Percentiles rank a stretch among this genome's conserved stretches.
These are phyloP conservation scores for Echinosophora koreensis DNA, from an alignment of 306 rosid genomes.

Conservation along the genomic window DNA sequence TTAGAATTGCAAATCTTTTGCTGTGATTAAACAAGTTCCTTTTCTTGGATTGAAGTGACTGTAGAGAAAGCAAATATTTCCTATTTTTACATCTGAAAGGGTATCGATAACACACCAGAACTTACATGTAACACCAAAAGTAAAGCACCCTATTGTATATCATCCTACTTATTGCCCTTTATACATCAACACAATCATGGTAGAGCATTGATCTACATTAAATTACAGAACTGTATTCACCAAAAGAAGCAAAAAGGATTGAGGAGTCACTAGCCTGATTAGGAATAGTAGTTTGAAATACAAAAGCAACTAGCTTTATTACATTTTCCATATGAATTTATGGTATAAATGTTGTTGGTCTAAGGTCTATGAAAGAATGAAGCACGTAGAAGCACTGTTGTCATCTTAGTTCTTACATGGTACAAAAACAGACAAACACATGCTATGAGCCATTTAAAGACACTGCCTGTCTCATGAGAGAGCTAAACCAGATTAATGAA, in stretches of 20 bases:
- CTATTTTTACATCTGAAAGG: too few species aligned
- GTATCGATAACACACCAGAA: not conserved
- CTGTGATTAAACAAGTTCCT: not conserved
- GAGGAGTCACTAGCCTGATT: not conserved
- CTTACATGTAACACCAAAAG: not conserved
- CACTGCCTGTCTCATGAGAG: not conserved
- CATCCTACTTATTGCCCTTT: not conserved
- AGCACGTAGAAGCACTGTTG: not conserved
- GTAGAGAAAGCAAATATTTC: not conserved
- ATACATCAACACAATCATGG: not conserved
- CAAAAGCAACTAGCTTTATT: slow-evolving; percentile 12
- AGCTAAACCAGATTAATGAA: slow-evolving; percentile 9
- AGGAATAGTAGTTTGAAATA: slow-evolving; percentile 2
- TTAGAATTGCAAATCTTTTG: not conserved
- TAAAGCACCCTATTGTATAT: not conserved
- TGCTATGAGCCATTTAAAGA: slow-evolving; percentile 13
- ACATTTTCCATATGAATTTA: slow-evolving; percentile 1
- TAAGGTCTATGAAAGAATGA: not conserved
- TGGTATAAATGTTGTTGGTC: not conserved
- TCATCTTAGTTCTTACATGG: slow-evolving; percentile 1
- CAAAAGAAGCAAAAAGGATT: slow-evolving; percentile 3
- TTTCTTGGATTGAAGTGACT: not conserved
- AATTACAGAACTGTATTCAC: not conserved
- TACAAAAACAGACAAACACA: slow-evolving; percentile 11
- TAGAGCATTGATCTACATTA: not conserved